These are phyloP conservation scores for Dioscorea alata DNA, from an alignment of 106 monocot species.

Conservation along the genomic window DNA sequence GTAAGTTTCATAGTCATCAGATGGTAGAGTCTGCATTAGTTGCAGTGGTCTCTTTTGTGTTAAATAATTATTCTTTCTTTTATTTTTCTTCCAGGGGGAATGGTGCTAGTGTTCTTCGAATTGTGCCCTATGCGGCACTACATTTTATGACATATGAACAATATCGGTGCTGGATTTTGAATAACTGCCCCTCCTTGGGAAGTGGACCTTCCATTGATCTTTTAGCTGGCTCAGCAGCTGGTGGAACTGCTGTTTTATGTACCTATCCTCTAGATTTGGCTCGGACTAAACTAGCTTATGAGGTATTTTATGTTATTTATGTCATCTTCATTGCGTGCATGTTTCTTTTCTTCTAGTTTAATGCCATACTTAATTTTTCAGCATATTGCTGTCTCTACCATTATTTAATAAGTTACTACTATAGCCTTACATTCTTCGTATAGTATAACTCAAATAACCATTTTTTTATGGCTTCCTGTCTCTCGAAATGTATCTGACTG, in stretches of 20 bases:
- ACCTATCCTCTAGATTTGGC: conserved; percentile 95
- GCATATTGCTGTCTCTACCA: too few relatives aligned
- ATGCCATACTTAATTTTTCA: too few relatives aligned
- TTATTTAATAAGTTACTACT: too few relatives aligned
- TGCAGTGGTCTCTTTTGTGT: background rate
- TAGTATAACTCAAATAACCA: too few relatives aligned
- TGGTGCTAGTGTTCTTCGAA: conserved; percentile 90
- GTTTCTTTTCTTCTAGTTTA: background rate
- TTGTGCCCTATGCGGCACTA: conserved; percentile 92
- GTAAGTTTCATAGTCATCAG: conserved; percentile 23
- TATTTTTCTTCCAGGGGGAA: conserved; percentile 57
- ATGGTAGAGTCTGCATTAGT: background rate
- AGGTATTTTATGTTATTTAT: conserved; percentile 34
- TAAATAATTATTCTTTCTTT: conserved; percentile 5
- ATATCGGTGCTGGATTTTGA: conserved; percentile 75
- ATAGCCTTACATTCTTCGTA: too few relatives aligned
- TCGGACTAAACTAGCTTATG: conserved; percentile 91
- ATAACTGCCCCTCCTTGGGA: conserved; percentile 64
- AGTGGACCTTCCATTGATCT: conserved; percentile 82
- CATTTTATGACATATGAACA: conserved; percentile 93
- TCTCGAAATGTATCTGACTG: too few relatives aligned
- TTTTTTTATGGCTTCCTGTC: too few relatives aligned
- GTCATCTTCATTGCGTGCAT: background rate
- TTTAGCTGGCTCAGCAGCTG: conserved; percentile 90
- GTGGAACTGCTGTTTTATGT: conserved; percentile 94